Evolutionary conservation across 805 yeast species (phyloP).

Genomic region (Spathaspora passalidarum): DNA sequence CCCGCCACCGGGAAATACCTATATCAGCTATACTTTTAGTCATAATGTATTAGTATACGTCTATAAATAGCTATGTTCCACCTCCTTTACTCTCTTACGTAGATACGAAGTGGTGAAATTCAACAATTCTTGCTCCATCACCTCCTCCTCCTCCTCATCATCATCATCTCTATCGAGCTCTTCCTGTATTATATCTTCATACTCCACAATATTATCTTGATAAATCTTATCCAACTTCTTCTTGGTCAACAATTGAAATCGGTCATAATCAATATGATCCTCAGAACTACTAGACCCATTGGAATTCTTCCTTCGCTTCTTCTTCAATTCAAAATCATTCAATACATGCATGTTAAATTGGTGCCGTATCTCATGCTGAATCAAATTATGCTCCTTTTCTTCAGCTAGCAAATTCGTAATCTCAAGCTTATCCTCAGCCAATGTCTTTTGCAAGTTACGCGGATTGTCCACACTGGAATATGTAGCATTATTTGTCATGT

Average conservation of each 20-base stretch:
- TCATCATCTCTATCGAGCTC: constrained; percentile 11
- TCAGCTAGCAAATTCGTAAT: constrained; percentile 29
- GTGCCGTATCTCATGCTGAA: not conserved
- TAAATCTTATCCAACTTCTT: constrained; percentile 21
- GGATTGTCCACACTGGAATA: constrained; percentile 37
- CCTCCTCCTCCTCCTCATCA: constrained; percentile 5
- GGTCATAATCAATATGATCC: constrained; percentile 20
- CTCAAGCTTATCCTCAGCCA: constrained; percentile 42
- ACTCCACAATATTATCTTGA: constrained; percentile 5
- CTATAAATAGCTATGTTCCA: not conserved
- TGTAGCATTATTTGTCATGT: constrained; percentile 38
- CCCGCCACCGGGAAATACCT: not conserved
- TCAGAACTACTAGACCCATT: not conserved
- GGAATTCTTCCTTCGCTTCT: not conserved
- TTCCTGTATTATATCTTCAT: constrained; percentile 5
- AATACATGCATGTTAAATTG: not conserved
- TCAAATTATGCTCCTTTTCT: constrained; percentile 15
- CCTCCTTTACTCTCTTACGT: constrained; percentile 6
- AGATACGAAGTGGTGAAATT: constrained; percentile 4
- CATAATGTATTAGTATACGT: no score
- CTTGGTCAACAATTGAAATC: constrained; percentile 20
- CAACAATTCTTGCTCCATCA: constrained; percentile 18
- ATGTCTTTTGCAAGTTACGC: constrained; percentile 34
- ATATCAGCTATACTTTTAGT: no score
- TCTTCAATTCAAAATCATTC: not conserved